Evolutionary conservation across 176 grass and related monocot genomes (phyloP), one percentile per base, ranked within the genome.

Genomic region (Triticum turgidum): DNA sequence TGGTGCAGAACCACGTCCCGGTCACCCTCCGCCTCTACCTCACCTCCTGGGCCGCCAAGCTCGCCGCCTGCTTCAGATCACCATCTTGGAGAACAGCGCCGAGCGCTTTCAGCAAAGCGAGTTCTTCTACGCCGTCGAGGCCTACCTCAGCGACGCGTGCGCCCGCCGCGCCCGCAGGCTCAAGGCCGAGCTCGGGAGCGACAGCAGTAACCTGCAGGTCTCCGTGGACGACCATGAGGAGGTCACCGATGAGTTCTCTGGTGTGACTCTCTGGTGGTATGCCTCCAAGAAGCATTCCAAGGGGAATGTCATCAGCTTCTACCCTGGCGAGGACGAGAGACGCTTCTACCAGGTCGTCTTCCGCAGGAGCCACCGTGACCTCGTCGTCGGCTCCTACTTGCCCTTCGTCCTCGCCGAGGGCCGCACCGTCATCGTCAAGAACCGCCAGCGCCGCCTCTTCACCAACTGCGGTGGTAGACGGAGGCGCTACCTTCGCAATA

Each of bases 141-240:
- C 86, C 65, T 97, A 97, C 79, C 95, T 97, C 69, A 69, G 84
- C 69, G 87, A 81, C 2, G 34, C 86, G 14, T 91, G 92, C 64
- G 63, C 90, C 14, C 27, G 79, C 39, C 78, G 52, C 3, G 92
- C 95, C 0, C 62, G 84, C 54, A 78, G 4, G 33, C 94, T 97
- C 69, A 82, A 30, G 65, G 94, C 89, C 5, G 94, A 97, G 18
- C 71, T 97, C 14, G 58, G 83, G 45, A 83, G 56, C 24, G 83
- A 72, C 76, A 90, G 90, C 83, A 84, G 73, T 20, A 87, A 27
- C 17, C 65, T 88, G 15, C 75, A 83, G 30, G 74, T 97, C 61
- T 59, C 87, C 12, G 89, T 97, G 1, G 94, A 89, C 59, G 88
- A 92, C 83, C 5, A 92, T 45, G 83, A 97, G 59, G 92, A 94